phyloP scores from a whole-genome alignment of 2,329 filamentous ascomycete genomes.

The Claviceps purpurea region DNA sequence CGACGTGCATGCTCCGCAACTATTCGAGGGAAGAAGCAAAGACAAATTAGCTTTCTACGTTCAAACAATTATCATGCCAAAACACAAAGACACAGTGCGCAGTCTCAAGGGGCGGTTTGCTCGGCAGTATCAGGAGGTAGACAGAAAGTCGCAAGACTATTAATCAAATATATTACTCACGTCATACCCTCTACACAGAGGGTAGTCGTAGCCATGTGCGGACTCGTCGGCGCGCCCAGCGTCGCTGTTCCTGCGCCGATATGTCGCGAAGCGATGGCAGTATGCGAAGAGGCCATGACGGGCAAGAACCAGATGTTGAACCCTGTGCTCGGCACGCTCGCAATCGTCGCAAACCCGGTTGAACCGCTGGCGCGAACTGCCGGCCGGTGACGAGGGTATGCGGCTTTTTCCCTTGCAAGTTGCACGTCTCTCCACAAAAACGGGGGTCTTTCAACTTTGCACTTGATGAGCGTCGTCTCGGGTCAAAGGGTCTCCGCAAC shows the following conservation, averaged over 20 bases:
- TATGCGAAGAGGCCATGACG: constrained; percentile 38
- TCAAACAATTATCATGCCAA: neutral
- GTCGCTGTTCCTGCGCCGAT: constrained; percentile 10
- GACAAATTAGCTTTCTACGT: neutral
- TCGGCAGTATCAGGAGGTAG: constrained; percentile 11
- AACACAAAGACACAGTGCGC: neutral
- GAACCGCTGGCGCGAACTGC: neutral
- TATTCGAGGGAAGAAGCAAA: constrained; percentile 26
- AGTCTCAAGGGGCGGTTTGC: constrained; percentile 17
- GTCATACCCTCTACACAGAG: constrained; percentile 82
- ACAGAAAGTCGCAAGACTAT: neutral
- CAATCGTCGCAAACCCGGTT: neutral
- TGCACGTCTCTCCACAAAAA: neutral
- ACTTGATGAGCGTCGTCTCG: neutral
- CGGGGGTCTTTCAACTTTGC: neutral
- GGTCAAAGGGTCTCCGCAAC: constrained; percentile 3
- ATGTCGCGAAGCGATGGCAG: constrained; percentile 32
- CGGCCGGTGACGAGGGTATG: neutral
- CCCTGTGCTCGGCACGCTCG: neutral
- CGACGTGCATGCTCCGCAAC: constrained; percentile 86
- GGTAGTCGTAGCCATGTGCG: constrained; percentile 78
- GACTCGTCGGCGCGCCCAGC: constrained; percentile 21
- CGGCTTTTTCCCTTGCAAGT: neutral
- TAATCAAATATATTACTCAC: constrained; percentile 27
- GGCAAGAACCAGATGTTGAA: neutral